Conservation (phyloP, 768 basidiomycete species). For the Psilocybe cubensis region DNA sequence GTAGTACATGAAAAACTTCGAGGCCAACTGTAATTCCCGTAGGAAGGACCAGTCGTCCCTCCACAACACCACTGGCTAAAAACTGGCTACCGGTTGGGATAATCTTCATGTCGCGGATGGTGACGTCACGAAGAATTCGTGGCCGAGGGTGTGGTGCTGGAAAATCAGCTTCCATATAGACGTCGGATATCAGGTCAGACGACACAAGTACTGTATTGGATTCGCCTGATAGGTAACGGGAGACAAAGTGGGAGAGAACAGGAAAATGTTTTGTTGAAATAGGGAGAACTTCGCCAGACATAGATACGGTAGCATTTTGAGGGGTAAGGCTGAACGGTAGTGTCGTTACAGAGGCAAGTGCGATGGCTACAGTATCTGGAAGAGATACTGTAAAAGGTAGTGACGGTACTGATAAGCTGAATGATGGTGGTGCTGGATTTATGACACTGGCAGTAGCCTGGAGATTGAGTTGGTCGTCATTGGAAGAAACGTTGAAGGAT, state of each 20-base stretch:
- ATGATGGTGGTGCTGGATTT: constrained; percentile 54
- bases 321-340: constrained; percentile 63
- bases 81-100: constrained; percentile 46
- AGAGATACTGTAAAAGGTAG: constrained; percentile 54
- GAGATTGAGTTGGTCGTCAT: constrained; percentile 37
- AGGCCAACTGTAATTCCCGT: constrained; percentile 68
- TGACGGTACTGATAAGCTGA: constrained; percentile 55
- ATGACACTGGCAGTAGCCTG: constrained; percentile 59
- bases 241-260: constrained; percentile 63
- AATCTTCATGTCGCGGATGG: constrained; percentile 72
- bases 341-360: constrained; percentile 58
- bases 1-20: constrained; percentile 65
- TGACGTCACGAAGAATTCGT: constrained; percentile 68
- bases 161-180: constrained; percentile 55
- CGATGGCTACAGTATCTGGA: constrained; percentile 28
- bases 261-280: constrained; percentile 41
- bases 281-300: constrained; percentile 62
- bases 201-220: constrained; percentile 62
- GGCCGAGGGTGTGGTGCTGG: constrained; percentile 70
- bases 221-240: constrained; percentile 62
- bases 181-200: constrained; percentile 49
- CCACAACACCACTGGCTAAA: constrained; percentile 72
- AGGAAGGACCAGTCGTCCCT: constrained; percentile 69
- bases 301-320: constrained; percentile 65
- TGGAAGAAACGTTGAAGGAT: constrained; percentile 50